A percentile compares a stretch with the other conserved stretches of the same genome.
Conservation (phyloP, 2,329 filamentous ascomycete genomes). For the Aspergillus piperis region DNA sequence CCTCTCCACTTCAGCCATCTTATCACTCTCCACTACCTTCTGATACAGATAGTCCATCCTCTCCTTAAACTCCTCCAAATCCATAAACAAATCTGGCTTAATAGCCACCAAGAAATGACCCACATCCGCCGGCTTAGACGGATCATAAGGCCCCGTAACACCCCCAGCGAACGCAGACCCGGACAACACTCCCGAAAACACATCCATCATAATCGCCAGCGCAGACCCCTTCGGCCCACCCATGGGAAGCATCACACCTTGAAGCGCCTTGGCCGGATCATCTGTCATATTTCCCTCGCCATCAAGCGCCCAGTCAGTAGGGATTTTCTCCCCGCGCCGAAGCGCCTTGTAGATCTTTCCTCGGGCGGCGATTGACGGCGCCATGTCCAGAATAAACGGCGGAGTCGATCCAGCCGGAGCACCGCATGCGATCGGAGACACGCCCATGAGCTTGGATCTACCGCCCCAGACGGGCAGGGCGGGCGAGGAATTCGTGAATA, state of each 20-base stretch:
- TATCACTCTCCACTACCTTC: constrained; percentile 55
- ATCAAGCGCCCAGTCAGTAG: constrained; percentile 70
- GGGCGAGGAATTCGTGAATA: constrained; percentile 72
- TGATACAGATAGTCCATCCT: constrained; percentile 61
- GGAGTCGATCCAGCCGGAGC: constrained; percentile 63
- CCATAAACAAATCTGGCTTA: constrained; percentile 74
- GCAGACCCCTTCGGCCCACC: constrained; percentile 80
- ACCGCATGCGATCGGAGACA: constrained; percentile 72
- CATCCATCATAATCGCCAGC: constrained; percentile 82
- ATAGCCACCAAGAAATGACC: constrained; percentile 73
- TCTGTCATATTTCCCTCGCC: constrained; percentile 67
- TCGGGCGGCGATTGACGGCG: constrained; percentile 47
- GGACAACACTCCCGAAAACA: constrained; percentile 76
- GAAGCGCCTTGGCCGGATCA: constrained; percentile 69
- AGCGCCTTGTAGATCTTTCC: constrained; percentile 51
- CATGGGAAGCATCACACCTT: constrained; percentile 83
- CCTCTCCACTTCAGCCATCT: constrained; percentile 55
- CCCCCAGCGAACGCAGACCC: constrained; percentile 77
- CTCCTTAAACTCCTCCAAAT: constrained; percentile 65
- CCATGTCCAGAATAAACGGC: constrained; percentile 60
- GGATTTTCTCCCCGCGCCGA: constrained; percentile 46
- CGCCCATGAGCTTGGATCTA: constrained; percentile 68
- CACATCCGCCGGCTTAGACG: constrained; percentile 67
- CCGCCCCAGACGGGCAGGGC: constrained; percentile 73
- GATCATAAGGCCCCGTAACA: constrained; percentile 75